Base-by-base conservation (phyloP, 495 filamentous ascomycete genomes). In the Lophiostoma macrostomum region DNA sequence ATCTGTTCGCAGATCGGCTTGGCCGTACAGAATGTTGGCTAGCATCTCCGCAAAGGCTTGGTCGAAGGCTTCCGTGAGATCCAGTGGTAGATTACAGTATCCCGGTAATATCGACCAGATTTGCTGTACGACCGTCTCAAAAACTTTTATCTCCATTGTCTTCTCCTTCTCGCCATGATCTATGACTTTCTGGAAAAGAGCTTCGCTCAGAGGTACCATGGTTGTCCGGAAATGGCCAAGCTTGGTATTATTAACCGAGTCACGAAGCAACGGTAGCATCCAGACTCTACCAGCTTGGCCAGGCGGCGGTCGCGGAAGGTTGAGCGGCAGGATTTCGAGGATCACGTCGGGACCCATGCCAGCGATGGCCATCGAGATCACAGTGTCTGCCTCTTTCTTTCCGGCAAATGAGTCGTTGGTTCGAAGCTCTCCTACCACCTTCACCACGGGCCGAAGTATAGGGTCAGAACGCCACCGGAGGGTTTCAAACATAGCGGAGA, bases 41-140 rank as follows among this genome's bases (percentile, higher is more conserved):
- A 97, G 62, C 67, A 94, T 77, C 73, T 96, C 91, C 0, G 91
- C 93, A 64, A 97, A 95, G n/a, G 60, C 56, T 67, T 95, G 89
- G 58, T 97, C 88, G 64, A 97, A 73, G 5, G 67, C 64, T 42
- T 83, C 75, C 7, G 67, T 66, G 18, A 97, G 64, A 67, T 97
- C 93, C 31, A 93, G 70, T 3, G 93, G 91, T 41, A 94, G 72
- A 66, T 95, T 87, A 66, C 93, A 97, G 69, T 95, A 98, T 25
- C 93, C 93, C 0, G 94, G 90, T n/a, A 98, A 77, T 42, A 88
- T 80, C 16, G 86, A 85, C 93, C 94, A 98, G 18, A 93, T 91
- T 65, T 98, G 93, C 44, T 94, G 86, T 1, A 98, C 87, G 0
- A 98, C 67, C 0, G 93, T 97, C 69, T 98, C 93, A 69, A 91